A percentile compares a stretch with the other conserved stretches of the same genome.
Conservation (phyloP, 768 basidiomycete genomes). For the Brasilioporus rufonigricans region DNA sequence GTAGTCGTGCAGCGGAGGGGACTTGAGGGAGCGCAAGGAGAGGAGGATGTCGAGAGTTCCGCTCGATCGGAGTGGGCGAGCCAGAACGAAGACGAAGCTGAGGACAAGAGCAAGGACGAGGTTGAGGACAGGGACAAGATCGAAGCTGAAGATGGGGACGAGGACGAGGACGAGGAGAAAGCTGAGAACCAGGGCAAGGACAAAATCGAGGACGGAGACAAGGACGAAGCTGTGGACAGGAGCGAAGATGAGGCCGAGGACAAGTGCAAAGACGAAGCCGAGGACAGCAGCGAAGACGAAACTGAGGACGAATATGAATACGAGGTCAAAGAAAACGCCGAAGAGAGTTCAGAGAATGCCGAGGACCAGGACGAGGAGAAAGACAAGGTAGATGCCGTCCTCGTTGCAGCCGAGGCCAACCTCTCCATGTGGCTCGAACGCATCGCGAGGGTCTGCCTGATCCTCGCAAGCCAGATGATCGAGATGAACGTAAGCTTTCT, state of each 20-base stretch:
- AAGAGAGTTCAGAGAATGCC: not conserved
- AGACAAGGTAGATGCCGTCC: constrained; percentile 16
- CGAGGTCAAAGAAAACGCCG: not conserved
- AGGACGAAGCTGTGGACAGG: not conserved
- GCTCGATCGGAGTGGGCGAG: constrained; percentile 1
- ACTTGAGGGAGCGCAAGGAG: not conserved
- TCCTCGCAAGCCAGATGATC: constrained; percentile 76
- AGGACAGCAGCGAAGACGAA: not conserved
- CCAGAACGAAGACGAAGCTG: constrained; percentile 23
- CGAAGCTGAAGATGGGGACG: not conserved
- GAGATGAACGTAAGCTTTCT: constrained; percentile 69
- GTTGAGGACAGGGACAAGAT: not conserved
- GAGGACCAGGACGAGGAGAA: not conserved
- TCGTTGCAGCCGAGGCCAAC: constrained; percentile 30
- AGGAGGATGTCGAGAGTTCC: not conserved
- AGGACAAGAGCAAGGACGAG: not conserved
- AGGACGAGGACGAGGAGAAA: constrained; percentile 29
- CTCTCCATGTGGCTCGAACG: constrained; percentile 83
- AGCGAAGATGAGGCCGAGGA: constrained; percentile 30
- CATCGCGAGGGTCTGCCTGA: constrained; percentile 68
- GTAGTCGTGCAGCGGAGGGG: constrained; percentile 14
- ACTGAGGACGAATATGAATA: too few species aligned
- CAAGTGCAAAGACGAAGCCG: not conserved
- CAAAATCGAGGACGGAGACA: not conserved
- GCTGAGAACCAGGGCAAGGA: not conserved